Conservation (phyloP, 192 early-diverging fungal genomes). For the Coemansia sp. region DNA sequence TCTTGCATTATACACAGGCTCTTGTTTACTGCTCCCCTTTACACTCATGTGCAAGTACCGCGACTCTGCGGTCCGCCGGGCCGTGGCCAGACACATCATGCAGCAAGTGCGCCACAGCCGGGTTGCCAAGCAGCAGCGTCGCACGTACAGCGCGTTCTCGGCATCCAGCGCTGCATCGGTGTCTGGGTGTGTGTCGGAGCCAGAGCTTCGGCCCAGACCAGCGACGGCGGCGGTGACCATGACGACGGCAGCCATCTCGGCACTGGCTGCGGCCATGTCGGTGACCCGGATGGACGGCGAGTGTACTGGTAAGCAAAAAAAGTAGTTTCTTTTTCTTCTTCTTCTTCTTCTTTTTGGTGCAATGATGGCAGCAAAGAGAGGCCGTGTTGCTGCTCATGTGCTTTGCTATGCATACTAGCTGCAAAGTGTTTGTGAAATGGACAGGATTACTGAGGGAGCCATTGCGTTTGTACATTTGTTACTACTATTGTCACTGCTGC, state of each 20-base stretch:
- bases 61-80: constrained; percentile 5
- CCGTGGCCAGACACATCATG: constrained; percentile 10
- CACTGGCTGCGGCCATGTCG: constrained; percentile 6
- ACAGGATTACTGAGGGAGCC: too few relatives aligned
- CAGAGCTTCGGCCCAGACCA: background rate
- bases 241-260: background rate
- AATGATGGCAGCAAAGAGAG: background rate
- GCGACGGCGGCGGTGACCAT: background rate
- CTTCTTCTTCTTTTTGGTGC: background rate
- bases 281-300: background rate
- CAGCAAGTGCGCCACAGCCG: constrained; percentile 7
- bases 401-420: background rate
- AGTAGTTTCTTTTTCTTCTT: too few relatives aligned
- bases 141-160: background rate
- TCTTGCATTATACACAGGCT: too few relatives aligned
- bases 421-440: background rate
- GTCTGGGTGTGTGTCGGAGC: background rate
- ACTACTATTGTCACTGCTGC: background rate
- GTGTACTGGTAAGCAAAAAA: background rate
- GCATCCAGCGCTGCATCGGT: too few relatives aligned
- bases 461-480: background rate
- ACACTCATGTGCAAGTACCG: background rate
- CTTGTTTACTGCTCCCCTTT: too few relatives aligned
- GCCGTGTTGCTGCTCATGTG: background rate
- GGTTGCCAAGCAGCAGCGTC: constrained; percentile 3